These are phyloP conservation scores for Sugiyamaella novakii DNA, from an alignment of 1,139 yeast genomes.

Conservation along the genomic window DNA sequence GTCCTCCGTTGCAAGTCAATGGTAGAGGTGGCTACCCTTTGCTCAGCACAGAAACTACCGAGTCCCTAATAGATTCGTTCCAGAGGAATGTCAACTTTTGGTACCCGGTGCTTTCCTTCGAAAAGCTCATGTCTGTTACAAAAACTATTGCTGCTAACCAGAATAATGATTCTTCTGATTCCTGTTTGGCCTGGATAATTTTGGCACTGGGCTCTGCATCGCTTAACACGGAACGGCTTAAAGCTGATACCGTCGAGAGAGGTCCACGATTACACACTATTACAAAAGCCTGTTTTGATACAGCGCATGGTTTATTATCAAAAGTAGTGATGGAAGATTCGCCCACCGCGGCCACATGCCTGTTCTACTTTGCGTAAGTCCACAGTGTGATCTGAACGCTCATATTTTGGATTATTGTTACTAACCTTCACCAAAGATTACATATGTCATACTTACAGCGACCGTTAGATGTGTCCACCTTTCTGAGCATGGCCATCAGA, in stretches of 20 bases:
- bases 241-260: neutral
- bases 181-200: conserved; percentile 19
- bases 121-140: conserved; percentile 3
- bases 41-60: conserved; percentile 11
- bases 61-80: conserved; percentile 20
- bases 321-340: conserved; percentile 20
- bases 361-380: conserved; percentile 25
- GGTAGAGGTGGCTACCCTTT: conserved; percentile 4
- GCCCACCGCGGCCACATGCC: conserved; percentile 18
- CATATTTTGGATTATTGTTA: too few species aligned
- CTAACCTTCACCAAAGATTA: conserved; percentile 16
- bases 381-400: neutral
- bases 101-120: conserved; percentile 24
- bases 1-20: conserved; percentile 15
- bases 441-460: conserved; percentile 26
- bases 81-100: conserved; percentile 25
- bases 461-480: conserved; percentile 27
- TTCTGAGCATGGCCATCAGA: conserved; percentile 23
- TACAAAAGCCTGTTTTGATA: conserved; percentile 12
- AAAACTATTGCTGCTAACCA: neutral
- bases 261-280: conserved; percentile 2
- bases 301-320: conserved; percentile 22
- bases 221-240: conserved; percentile 9
- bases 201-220: conserved; percentile 24
- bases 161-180: conserved; percentile 5